Conservation (phyloP, 805 yeast species). For the Candida sithepensis region DNA sequence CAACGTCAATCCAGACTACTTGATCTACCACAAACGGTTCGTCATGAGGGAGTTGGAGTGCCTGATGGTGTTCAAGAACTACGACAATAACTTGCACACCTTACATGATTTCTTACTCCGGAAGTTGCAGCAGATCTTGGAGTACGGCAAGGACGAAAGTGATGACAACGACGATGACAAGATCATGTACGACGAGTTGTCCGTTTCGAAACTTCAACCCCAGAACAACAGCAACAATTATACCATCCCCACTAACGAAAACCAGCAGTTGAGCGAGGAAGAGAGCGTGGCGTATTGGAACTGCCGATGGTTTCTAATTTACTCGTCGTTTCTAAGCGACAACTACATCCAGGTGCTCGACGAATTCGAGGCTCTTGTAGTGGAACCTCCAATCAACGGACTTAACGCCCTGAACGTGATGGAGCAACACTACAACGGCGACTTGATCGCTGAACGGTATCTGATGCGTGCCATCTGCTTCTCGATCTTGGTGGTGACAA, state of each 20-base stretch:
- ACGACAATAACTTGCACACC: slow-evolving; percentile 15
- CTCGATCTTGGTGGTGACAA: slow-evolving; percentile 18
- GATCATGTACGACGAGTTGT: slow-evolving; percentile 5
- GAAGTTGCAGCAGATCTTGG: slow-evolving; percentile 19
- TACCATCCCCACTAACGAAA: background rate
- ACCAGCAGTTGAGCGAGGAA: slow-evolving; percentile 7
- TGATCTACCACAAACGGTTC: slow-evolving; percentile 8
- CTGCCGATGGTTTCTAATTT: slow-evolving; percentile 28
- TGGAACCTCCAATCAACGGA: slow-evolving; percentile 10
- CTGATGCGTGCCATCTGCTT: slow-evolving; percentile 19
- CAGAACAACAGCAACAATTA: background rate
- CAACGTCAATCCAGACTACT: slow-evolving; percentile 18
- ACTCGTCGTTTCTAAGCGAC: slow-evolving; percentile 21
- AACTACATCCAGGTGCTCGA: slow-evolving; percentile 23
- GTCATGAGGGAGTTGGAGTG: slow-evolving; percentile 17
- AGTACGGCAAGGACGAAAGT: slow-evolving; percentile 17
- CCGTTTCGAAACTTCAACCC: background rate
- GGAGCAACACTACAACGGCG: slow-evolving; percentile 11
- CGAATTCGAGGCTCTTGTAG: slow-evolving; percentile 15
- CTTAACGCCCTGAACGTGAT: slow-evolving; percentile 19
- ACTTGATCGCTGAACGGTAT: slow-evolving; percentile 13
- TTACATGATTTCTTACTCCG: slow-evolving; percentile 14
- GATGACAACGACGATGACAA: slow-evolving; percentile 17
- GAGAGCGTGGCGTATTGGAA: slow-evolving; percentile 28
- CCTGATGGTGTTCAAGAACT: slow-evolving; percentile 18